These are phyloP conservation scores for Setaria italica DNA, from an alignment of 202 grass and related monocot genomes.

Conservation along the genomic window DNA sequence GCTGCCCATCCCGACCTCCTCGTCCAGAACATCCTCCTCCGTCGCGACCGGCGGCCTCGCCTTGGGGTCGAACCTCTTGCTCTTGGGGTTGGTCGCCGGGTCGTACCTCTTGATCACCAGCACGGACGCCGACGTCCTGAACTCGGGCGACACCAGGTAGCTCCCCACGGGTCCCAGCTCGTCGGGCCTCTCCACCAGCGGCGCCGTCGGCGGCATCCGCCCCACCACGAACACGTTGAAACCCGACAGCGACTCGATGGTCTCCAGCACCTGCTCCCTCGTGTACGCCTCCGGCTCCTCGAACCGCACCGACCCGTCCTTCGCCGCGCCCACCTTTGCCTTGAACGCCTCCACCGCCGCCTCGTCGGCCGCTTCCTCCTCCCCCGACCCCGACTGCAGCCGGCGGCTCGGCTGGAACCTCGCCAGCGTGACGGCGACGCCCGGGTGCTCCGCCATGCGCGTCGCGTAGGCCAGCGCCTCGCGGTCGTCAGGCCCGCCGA, in stretches of 20 bases:
- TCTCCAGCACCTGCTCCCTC: slow-evolving; percentile 44
- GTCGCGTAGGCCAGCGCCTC: slow-evolving; percentile 79
- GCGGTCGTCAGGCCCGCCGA: slow-evolving; percentile 79
- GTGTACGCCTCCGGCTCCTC: slow-evolving; percentile 29
- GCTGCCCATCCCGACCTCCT: background rate
- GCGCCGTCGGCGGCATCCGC: slow-evolving; percentile 48
- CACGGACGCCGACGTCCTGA: slow-evolving; percentile 61
- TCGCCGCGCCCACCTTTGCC: slow-evolving; percentile 13
- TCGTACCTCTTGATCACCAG: slow-evolving; percentile 59
- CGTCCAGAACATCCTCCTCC: slow-evolving; percentile 44
- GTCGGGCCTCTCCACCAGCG: slow-evolving; percentile 50
- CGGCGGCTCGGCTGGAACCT: slow-evolving; percentile 41
- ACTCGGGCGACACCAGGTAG: slow-evolving; percentile 59
- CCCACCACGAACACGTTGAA: slow-evolving; percentile 63
- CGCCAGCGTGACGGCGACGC: slow-evolving; percentile 57
- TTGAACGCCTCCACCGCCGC: slow-evolving; percentile 53
- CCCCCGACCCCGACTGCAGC: background rate
- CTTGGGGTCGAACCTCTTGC: slow-evolving; percentile 60
- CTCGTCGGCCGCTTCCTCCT: slow-evolving; percentile 37
- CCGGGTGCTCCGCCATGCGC: slow-evolving; percentile 76
- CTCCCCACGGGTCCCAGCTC: slow-evolving; percentile 62
- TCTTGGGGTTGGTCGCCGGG: slow-evolving; percentile 48
- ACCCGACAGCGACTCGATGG: slow-evolving; percentile 44
- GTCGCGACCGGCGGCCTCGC: slow-evolving; percentile 37
- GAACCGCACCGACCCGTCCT: slow-evolving; percentile 48